Conservation (phyloP, 2,329 filamentous ascomycete genomes). For the Thelonectria olida region DNA sequence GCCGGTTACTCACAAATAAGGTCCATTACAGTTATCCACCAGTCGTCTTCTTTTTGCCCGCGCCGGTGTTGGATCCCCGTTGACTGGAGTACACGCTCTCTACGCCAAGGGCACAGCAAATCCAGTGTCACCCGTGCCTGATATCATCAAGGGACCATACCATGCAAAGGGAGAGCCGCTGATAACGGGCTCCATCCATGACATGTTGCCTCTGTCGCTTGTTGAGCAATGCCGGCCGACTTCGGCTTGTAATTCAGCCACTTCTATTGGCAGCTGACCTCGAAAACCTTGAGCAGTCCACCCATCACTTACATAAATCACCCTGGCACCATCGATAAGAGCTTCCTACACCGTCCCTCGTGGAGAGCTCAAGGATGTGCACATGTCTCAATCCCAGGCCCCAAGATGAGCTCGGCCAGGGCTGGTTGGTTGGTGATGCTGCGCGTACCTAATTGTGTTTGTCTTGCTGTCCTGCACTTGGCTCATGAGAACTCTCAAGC, state of each 20-base stretch:
- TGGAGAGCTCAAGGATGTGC: not conserved
- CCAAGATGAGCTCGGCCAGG: not conserved
- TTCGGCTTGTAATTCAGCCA: conserved; percentile 38
- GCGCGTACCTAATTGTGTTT: conserved; percentile 18
- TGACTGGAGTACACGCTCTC: conserved; percentile 3
- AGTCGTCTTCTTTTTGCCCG: conserved; percentile 26
- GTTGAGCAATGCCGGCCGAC: conserved; percentile 31
- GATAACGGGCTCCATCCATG: conserved; percentile 5
- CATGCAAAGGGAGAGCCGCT: too few species aligned
- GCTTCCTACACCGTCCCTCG: conserved; percentile 14
- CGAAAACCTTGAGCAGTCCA: conserved; percentile 18
- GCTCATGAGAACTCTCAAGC: conserved; percentile 3
- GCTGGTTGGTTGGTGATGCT: not conserved
- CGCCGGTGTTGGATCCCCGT: conserved; percentile 13
- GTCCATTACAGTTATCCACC: conserved; percentile 36
- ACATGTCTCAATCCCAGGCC: not conserved
- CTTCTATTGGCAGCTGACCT: conserved; percentile 33
- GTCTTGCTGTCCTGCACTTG: conserved; percentile 6
- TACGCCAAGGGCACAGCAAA: conserved; percentile 15
- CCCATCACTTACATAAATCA: conserved; percentile 32
- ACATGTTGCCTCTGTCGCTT: not conserved
- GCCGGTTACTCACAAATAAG: conserved; percentile 23
- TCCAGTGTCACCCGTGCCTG: conserved; percentile 19
- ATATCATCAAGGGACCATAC: too few species aligned
- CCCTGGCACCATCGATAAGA: conserved; percentile 32